phyloP scores from a whole-genome alignment of 2,329 filamentous ascomycete genomes.

The Fusarium transvaalense region DNA sequence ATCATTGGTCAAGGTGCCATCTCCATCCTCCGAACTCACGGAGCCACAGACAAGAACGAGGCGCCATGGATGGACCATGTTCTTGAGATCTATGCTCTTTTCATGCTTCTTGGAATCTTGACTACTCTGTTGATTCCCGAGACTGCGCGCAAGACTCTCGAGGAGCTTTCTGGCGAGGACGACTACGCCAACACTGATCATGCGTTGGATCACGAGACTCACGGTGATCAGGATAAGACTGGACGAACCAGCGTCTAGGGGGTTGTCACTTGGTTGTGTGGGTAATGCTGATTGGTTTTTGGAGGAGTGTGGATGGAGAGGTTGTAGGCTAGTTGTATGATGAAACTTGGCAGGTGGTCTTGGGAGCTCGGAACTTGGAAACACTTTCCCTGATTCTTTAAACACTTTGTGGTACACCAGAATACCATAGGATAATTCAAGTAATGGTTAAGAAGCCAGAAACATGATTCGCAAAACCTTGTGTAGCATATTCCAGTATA shows the following conservation, averaged over 20 bases:
- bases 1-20: constrained; percentile 71
- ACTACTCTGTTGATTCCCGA: constrained; percentile 79
- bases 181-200: constrained; percentile 46
- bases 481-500: background rate
- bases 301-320: background rate
- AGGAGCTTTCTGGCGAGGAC: constrained; percentile 65
- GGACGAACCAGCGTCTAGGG: constrained; percentile 36
- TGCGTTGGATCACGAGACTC: constrained; percentile 27
- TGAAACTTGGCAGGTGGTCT: constrained; percentile 16
- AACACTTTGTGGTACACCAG: background rate
- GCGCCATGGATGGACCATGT: constrained; percentile 82
- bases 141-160: constrained; percentile 80
- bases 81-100: constrained; percentile 78
- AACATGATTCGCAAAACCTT: background rate
- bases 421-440: background rate
- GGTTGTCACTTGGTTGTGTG: constrained; percentile 3
- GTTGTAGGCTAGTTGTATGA: background rate
- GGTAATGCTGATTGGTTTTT: constrained; percentile 2
- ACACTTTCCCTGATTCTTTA: constrained; percentile 8
- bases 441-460: no score
- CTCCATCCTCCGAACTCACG: constrained; percentile 63
- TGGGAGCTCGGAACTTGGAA: background rate
- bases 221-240: constrained; percentile 29
- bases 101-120: constrained; percentile 80
- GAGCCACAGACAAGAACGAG: constrained; percentile 55